These are phyloP conservation scores for Clitopilus hobsonii DNA, from an alignment of 768 basidiomycete genomes.

Conservation along the genomic window DNA sequence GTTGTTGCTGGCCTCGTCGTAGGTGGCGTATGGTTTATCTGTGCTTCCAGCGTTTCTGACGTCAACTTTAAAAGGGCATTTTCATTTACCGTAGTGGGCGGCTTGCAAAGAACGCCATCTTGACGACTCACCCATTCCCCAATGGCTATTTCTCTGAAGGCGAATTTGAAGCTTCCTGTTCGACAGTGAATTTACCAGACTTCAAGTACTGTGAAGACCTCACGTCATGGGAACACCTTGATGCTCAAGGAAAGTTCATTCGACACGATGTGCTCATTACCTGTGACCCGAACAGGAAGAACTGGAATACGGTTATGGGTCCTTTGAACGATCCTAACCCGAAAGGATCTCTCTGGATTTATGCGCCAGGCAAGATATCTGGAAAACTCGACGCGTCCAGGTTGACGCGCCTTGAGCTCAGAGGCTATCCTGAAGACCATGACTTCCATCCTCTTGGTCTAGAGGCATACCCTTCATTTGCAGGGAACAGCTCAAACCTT, in stretches of 20 bases:
- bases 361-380: conserved; percentile 22
- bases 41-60: not conserved
- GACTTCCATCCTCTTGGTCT: conserved; percentile 74
- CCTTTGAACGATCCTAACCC: conserved; percentile 56
- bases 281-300: conserved; percentile 51
- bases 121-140: conserved; percentile 41
- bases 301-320: conserved; percentile 80
- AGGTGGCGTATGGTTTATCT: not conserved
- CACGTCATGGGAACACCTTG: conserved; percentile 57
- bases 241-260: conserved; percentile 29
- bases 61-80: conserved; percentile 27
- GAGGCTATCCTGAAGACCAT: conserved; percentile 49
- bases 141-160: conserved; percentile 47
- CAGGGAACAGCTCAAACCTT: conserved; percentile 47
- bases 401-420: conserved; percentile 37
- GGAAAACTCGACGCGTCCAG: conserved; percentile 11
- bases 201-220: conserved; percentile 63
- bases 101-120: conserved; percentile 33
- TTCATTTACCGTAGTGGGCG: conserved; percentile 41
- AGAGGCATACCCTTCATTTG: conserved; percentile 48
- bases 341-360: conserved; percentile 60
- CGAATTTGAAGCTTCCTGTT: conserved; percentile 42
- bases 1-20: conserved; percentile 12
- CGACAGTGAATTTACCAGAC: conserved; percentile 28
- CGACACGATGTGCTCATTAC: conserved; percentile 41